phyloP scores from a whole-genome alignment of 2,329 filamentous ascomycete genomes.

The Neonectria faginata region DNA sequence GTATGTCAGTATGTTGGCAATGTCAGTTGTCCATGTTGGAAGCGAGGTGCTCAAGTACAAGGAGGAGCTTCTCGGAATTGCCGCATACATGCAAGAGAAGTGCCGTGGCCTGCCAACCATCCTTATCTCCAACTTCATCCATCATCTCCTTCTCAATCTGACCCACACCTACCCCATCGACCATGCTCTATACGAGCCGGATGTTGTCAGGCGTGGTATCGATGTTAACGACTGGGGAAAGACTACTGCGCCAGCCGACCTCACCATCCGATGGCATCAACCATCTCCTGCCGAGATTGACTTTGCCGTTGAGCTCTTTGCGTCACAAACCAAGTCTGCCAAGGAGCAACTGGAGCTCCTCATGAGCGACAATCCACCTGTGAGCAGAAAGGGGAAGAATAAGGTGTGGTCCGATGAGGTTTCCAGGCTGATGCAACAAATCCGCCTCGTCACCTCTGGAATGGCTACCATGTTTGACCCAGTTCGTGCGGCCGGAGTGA shows the following conservation, averaged over 20 bases:
- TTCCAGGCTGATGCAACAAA: conserved; percentile 85
- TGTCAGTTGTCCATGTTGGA: conserved; percentile 97
- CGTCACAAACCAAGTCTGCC: conserved; percentile 83
- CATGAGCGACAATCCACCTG: conserved; percentile 82
- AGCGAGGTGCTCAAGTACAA: conserved; percentile 90
- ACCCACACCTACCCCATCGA: conserved; percentile 95
- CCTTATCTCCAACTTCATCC: conserved; percentile 96
- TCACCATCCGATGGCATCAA: conserved; percentile 92
- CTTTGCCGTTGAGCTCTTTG: conserved; percentile 91
- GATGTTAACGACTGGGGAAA: conserved; percentile 87
- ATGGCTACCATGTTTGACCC: conserved; percentile 91
- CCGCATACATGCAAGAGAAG: conserved; percentile 95
- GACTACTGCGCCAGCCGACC: conserved; percentile 76
- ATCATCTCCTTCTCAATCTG: conserved; percentile 93
- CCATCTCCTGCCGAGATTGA: conserved; percentile 83
- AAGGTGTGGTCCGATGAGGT: conserved; percentile 99
- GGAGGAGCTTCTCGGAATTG: conserved; percentile 89
- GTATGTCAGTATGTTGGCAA: conserved; percentile 96
- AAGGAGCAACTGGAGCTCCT: conserved; percentile 80
- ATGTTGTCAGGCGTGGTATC: conserved; percentile 76
- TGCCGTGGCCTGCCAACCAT: conserved; percentile 95
- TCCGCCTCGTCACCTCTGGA: conserved; percentile 90
- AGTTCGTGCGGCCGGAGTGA: conserved; percentile 70
- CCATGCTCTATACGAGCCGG: conserved; percentile 87
- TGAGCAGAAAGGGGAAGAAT: conserved; percentile 93